Evolutionary conservation across 2,329 filamentous ascomycete species (phyloP).

Genomic region (Penicillium rolfsii): DNA sequence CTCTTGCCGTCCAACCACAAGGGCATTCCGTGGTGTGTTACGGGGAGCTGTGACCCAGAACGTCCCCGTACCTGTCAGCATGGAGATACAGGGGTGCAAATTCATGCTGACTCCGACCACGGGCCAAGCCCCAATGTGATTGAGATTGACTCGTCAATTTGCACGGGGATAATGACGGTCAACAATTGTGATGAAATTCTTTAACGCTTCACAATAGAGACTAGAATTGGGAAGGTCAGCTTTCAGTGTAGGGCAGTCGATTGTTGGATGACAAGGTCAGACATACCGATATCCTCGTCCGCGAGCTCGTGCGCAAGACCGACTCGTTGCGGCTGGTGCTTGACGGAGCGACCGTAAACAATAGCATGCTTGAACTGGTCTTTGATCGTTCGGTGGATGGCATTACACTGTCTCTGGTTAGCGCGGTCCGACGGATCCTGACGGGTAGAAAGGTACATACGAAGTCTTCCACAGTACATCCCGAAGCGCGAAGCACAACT

Average conservation of each 20-base stretch:
- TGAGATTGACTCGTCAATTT: constrained; percentile 30
- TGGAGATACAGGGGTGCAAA: constrained; percentile 15
- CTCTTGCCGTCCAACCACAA: constrained; percentile 25
- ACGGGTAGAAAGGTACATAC: constrained; percentile 60
- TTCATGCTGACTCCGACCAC: constrained; percentile 24
- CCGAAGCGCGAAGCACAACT: constrained; percentile 80
- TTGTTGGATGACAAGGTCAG: constrained; percentile 2
- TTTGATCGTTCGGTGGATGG: constrained; percentile 93
- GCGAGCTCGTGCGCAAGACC: constrained; percentile 87
- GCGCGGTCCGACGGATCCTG: constrained; percentile 23
- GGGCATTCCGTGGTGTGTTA: constrained; percentile 31
- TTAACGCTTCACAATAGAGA: constrained; percentile 72
- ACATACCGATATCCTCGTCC: constrained; percentile 94
- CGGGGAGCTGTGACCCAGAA: constrained; percentile 32
- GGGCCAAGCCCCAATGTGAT: constrained; percentile 30
- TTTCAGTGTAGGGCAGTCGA: constrained; percentile 4
- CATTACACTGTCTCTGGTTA: constrained; percentile 73
- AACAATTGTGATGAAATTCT: constrained; percentile 23
- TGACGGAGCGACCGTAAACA: constrained; percentile 96
- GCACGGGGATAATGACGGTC: constrained; percentile 32
- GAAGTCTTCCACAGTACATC: constrained; percentile 94
- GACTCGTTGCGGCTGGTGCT: constrained; percentile 96
- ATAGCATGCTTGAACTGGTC: constrained; percentile 95
- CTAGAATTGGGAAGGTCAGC: constrained; percentile 44
- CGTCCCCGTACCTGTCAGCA: constrained; percentile 33